Conservation (phyloP, 306 rosid genomes). For the Begonia loranthoides region DNA sequence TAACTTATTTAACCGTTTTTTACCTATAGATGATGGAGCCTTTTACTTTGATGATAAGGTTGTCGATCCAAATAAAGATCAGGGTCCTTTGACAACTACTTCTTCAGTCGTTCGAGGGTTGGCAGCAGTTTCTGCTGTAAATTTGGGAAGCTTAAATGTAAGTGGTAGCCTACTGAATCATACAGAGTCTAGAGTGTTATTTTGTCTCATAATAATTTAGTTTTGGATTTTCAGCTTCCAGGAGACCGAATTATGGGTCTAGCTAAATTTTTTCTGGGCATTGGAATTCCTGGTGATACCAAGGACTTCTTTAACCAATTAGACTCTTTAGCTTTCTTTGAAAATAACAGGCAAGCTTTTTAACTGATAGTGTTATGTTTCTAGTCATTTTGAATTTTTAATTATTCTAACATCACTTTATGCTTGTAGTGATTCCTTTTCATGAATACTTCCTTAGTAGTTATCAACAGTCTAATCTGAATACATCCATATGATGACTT, state of each 20-base stretch:
- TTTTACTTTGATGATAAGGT: conserved; percentile 79
- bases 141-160: conserved; percentile 69
- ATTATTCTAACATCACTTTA: background rate
- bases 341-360: conserved; percentile 58
- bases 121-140: conserved; percentile 51
- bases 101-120: conserved; percentile 88
- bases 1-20: conserved; percentile 11
- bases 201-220: conserved; percentile 17
- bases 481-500: background rate
- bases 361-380: conserved; percentile 1
- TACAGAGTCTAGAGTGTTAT: conserved; percentile 1
- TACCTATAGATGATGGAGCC: conserved; percentile 70
- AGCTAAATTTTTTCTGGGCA: conserved; percentile 82
- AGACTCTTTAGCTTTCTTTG: conserved; percentile 71
- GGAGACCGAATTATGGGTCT: conserved; percentile 76
- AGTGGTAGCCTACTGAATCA: conserved; percentile 12
- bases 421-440: too few species aligned
- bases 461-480: too few species aligned
- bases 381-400: conserved; percentile 2
- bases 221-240: conserved; percentile 51
- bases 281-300: conserved; percentile 88
- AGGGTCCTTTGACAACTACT: conserved; percentile 73
- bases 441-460: too few species aligned
- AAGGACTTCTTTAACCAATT: conserved; percentile 82
- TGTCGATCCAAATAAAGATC: conserved; percentile 52